Conservation (phyloP, 176 grass and related monocot species). For the Juncus effusus region DNA sequence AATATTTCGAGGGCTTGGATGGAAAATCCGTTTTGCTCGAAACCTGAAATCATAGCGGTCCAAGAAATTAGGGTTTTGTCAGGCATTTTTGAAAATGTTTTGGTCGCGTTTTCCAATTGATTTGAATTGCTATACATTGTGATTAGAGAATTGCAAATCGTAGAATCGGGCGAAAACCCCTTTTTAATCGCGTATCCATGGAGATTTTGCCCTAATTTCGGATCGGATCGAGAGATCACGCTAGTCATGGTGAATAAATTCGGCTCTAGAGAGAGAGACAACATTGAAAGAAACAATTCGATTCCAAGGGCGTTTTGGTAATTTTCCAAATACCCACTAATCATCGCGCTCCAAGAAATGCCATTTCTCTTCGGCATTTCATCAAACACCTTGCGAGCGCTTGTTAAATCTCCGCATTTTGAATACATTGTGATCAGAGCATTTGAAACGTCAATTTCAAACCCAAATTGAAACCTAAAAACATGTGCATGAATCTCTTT, state of each 20-base stretch:
- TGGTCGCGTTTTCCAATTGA: constrained; percentile 49
- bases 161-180: constrained; percentile 53
- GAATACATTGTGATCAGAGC: constrained; percentile 84
- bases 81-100: constrained; percentile 55
- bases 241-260: constrained; percentile 72
- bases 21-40: constrained; percentile 68
- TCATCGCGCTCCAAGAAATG: constrained; percentile 96
- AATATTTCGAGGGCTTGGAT: constrained; percentile 79
- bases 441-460: constrained; percentile 57
- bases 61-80: constrained; percentile 64
- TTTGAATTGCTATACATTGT: constrained; percentile 69
- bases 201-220: constrained; percentile 61
- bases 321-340: constrained; percentile 73
- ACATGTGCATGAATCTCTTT: constrained; percentile 84
- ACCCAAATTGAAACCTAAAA: constrained; percentile 52
- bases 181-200: constrained; percentile 70
- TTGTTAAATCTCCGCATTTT: constrained; percentile 50
- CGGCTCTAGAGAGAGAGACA: constrained; percentile 57
- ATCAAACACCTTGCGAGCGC: constrained; percentile 70
- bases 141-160: constrained; percentile 71
- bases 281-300: constrained; percentile 65
- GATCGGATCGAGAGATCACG: constrained; percentile 60
- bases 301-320: constrained; percentile 40
- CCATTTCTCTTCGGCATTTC: constrained; percentile 48
- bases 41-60: constrained; percentile 96